Evolutionary conservation across 306 rosid genomes (phyloP), one percentile per base, ranked within the genome.

Genomic region (Myrica gale): DNA sequence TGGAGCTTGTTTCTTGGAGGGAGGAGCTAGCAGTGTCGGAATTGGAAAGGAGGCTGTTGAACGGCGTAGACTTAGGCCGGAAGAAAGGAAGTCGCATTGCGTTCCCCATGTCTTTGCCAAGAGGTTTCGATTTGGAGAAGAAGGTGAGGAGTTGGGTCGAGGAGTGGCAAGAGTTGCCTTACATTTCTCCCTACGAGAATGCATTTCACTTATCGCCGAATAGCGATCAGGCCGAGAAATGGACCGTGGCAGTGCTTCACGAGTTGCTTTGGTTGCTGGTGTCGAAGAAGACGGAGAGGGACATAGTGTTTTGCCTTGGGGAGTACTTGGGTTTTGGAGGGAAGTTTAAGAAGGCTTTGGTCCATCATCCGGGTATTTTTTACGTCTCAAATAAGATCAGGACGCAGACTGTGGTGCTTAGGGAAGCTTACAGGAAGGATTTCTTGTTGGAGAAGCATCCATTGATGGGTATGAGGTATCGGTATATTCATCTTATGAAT

Each of bases 141-240:
- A 87, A 72, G 85, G 85, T 91, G 65, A 84, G 69, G 80, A 82
- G 78, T 16, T 93, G 98, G 98, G 89, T 89, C 47, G 88, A 88
- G 76, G 79, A 80, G 72, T 93, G 98, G 97, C 93, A 93, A 84
- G 46, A 57, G n/a, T 78, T 93, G 89, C 97, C 98, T 13, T 93
- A 93, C 76, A 81, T 93, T 79, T 91, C 96, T 4, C 93, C 96
- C 9, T 93, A 88, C n/a, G 90, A 89, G 85, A 74, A 91, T 74
- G 92, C 90, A 19, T 84, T 1, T 81, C 96, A 89, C 83, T 84
- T 93, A 23, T 81, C 86, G 61, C 80, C 85, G 6, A 86, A 54
- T 20, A 83, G 92, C 47, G 91, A 89, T 68, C 93, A 82, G 76
- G 97, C 92, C 4, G 97, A 91, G 92, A 93, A 88, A 84, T 91